A percentile compares a stretch with the other conserved stretches of the same genome.
phyloP scores from a whole-genome alignment of 768 basidiomycete genomes.

The Xerocomus brunneocitrinus region DNA sequence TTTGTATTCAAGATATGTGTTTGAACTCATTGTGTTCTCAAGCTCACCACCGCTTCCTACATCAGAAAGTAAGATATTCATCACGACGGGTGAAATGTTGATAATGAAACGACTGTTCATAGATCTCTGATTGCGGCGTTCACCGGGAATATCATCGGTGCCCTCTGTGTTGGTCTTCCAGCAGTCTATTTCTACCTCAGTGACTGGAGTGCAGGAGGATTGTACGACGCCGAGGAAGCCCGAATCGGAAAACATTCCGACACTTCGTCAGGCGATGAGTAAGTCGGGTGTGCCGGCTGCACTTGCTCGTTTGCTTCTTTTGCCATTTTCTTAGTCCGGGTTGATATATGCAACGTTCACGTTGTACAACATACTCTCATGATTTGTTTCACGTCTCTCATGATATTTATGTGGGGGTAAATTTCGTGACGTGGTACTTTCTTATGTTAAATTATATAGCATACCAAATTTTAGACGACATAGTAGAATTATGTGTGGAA shows the following conservation, averaged over 20 bases:
- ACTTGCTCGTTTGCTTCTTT: background rate
- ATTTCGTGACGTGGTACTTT: no score
- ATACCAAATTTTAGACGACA: no score
- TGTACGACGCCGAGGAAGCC: constrained; percentile 40
- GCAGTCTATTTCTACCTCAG: constrained; percentile 59
- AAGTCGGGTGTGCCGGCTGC: background rate
- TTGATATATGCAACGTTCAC: background rate
- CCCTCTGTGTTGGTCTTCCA: constrained; percentile 58
- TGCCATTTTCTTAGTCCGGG: background rate
- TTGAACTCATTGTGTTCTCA: constrained; percentile 1
- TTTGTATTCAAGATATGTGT: background rate
- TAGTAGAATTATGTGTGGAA: background rate
- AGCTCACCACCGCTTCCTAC: constrained; percentile 43
- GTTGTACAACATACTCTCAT: background rate
- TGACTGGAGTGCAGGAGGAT: constrained; percentile 41
- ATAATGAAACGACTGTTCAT: background rate
- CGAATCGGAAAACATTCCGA: constrained; percentile 10
- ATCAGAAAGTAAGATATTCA: constrained; percentile 54
- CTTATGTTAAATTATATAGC: no score
- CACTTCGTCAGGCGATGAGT: constrained; percentile 4
- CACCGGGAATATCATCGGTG: constrained; percentile 66
- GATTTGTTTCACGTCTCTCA: background rate
- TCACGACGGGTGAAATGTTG: background rate
- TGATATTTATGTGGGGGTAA: background rate
- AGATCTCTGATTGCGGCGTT: constrained; percentile 62